Evolutionary conservation across 306 rosid genomes (phyloP).

Genomic region (Fragaria ananassa): DNA sequence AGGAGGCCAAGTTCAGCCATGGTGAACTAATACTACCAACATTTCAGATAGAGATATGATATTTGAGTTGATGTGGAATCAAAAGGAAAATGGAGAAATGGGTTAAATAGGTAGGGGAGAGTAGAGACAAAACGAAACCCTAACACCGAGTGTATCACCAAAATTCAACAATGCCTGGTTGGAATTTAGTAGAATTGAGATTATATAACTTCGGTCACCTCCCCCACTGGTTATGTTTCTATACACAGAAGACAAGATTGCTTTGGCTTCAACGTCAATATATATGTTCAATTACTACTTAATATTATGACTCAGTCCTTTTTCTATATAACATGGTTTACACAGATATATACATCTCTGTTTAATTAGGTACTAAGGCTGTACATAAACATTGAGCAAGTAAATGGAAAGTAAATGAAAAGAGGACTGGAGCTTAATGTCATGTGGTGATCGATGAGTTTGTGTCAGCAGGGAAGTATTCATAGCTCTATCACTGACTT

Average conservation of each 20-base stretch:
- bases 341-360: background rate
- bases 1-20: conserved; percentile 65
- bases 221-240: conserved; percentile 20
- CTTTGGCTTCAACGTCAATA: conserved; percentile 58
- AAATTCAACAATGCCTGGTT: conserved; percentile 36
- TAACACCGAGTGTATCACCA: conserved; percentile 70
- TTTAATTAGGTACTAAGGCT: background rate
- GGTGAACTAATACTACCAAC: conserved; percentile 51
- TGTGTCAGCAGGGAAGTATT: conserved; percentile 2
- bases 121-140: conserved; percentile 57
- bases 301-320: background rate
- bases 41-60: conserved; percentile 49
- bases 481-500: conserved; percentile 6
- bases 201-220: conserved; percentile 15
- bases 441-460: conserved; percentile 7
- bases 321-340: background rate
- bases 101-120: conserved; percentile 40
- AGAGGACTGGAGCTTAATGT: background rate
- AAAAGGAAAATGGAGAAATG: conserved; percentile 19
- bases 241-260: conserved; percentile 24
- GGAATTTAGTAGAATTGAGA: conserved; percentile 43
- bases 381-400: background rate
- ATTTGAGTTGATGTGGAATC: conserved; percentile 31
- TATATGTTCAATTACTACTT: background rate
- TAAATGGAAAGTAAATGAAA: background rate